phyloP scores from a whole-genome alignment of 1,284 basidiomycete species.

The Microbotryum intermedium region DNA sequence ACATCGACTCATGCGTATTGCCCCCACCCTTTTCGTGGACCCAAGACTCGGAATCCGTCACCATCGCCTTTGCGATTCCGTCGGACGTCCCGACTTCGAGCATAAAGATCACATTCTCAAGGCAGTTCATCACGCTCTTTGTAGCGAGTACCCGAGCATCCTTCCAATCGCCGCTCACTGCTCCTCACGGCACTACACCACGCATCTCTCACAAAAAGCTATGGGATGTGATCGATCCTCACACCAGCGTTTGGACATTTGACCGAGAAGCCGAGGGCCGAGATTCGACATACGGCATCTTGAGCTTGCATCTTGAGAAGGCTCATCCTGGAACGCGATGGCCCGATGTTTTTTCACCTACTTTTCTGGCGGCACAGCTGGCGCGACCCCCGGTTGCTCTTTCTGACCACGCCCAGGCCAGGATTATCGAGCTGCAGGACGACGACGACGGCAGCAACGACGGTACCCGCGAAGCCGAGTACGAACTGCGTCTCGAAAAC shows the following conservation, averaged over 20 bases:
- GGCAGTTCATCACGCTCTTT: constrained; percentile 54
- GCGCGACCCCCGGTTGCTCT: constrained; percentile 31
- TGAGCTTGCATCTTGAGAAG: constrained; percentile 80
- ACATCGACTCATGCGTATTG: constrained; percentile 43
- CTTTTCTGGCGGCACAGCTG: constrained; percentile 38
- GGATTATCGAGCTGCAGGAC: constrained; percentile 12
- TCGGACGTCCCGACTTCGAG: constrained; percentile 54
- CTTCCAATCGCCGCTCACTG: not conserved
- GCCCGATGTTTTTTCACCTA: constrained; percentile 66
- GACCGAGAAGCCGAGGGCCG: constrained; percentile 56
- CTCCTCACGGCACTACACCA: constrained; percentile 43
- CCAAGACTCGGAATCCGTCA: constrained; percentile 71
- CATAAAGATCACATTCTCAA: constrained; percentile 60
- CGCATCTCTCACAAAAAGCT: constrained; percentile 55
- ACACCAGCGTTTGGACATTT: constrained; percentile 78
- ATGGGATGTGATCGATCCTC: constrained; percentile 65
- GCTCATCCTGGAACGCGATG: constrained; percentile 68
- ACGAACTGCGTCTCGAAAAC: constrained; percentile 42
- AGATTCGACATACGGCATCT: constrained; percentile 49
- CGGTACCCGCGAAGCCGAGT: constrained; percentile 1
- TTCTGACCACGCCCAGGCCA: not conserved
- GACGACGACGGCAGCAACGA: not conserved
- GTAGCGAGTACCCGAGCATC: constrained; percentile 39
- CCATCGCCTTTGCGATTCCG: constrained; percentile 71
- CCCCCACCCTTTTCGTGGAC: constrained; percentile 77